Base-by-base conservation (phyloP, 768 basidiomycete species). In the Gelatoporia subvermispora region DNA sequence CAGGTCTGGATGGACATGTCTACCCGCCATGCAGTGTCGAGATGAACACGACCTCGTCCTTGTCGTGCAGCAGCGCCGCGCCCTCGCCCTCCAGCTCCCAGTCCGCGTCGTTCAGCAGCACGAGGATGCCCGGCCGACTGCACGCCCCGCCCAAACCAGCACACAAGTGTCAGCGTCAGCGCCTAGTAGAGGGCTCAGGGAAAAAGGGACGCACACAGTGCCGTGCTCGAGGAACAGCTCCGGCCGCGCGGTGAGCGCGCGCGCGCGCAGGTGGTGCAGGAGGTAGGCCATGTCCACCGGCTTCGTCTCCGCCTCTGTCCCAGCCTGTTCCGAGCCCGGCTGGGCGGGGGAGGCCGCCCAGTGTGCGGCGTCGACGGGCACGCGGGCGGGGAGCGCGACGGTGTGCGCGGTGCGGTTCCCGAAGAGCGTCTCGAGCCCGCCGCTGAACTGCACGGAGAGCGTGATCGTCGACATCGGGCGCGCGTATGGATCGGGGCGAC, bases 21-120 rank as follows among this genome's bases (percentile, higher is more conserved):
- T 66, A 95, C 47, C 93, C 93, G 2, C 95, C 95, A 59, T 98
- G 95, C 42, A 98, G 68, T 0, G 94, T 97, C 18, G 92, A 95
- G 51, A 99, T 98, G 65, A 99, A 95, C 15, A 97, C 91, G 52
- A 98, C 78, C 69, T 94, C 90, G 63, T 99, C 96, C 0, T 79
- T 75, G 25, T 82, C 71, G 63, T 86, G 70, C 49, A 98, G 68
- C 53, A 69, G 72, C 63, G 95, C 96, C 5, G 88, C 84, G 18
- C 90, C 84, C 65, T 97, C 95, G 28, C 92, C 93, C 64, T 97
- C 95, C 5, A 98, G 73, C 66, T 98, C 94, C 95, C 95, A 97
- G 59, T 98, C 95, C 1, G 90, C 90, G 58, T 95, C 90, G 60
- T 98, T 98, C 46, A 99, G 81, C n/a, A 99, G 74, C 3, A 98